Evolutionary conservation across 2,329 filamentous ascomycete species (phyloP).

Genomic region (Pyrenochaeta sp.): DNA sequence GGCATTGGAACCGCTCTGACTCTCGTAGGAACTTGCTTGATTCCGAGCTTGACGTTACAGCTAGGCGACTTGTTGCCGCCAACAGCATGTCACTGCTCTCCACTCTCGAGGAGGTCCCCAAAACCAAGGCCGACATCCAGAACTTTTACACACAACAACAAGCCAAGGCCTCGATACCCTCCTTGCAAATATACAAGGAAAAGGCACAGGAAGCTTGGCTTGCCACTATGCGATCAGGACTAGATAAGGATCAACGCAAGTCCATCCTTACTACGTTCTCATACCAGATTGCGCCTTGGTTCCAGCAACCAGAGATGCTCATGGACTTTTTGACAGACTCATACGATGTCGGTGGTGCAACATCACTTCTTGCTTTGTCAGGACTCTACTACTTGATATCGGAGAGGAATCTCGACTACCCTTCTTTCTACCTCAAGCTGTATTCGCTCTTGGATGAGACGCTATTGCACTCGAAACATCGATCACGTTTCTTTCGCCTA

Average conservation of each 20-base stretch:
- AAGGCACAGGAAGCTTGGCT: constrained; percentile 89
- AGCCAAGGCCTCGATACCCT: constrained; percentile 67
- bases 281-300: constrained; percentile 85
- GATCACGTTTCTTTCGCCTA: constrained; percentile 90
- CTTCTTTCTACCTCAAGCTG: constrained; percentile 89
- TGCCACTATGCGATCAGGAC: constrained; percentile 71
- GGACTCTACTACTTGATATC: constrained; percentile 95
- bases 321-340: constrained; percentile 98
- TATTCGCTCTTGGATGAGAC: constrained; percentile 89
- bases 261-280: constrained; percentile 77
- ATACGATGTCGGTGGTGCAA: constrained; percentile 85
- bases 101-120: constrained; percentile 74
- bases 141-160: constrained; percentile 73
- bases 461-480: constrained; percentile 91
- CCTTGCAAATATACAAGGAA: constrained; percentile 75
- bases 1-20: constrained; percentile 2
- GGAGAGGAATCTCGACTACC: constrained; percentile 94
- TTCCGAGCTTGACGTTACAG: constrained; percentile 31
- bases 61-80: constrained; percentile 45
- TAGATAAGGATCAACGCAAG: constrained; percentile 79
- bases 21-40: constrained; percentile 31
- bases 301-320: constrained; percentile 83
- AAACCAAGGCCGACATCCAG: constrained; percentile 69
- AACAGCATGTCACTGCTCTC: constrained; percentile 69
- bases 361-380: constrained; percentile 85